Conservation (phyloP, 2,329 filamentous ascomycete species). For the Pyrenochaeta sp. region DNA sequence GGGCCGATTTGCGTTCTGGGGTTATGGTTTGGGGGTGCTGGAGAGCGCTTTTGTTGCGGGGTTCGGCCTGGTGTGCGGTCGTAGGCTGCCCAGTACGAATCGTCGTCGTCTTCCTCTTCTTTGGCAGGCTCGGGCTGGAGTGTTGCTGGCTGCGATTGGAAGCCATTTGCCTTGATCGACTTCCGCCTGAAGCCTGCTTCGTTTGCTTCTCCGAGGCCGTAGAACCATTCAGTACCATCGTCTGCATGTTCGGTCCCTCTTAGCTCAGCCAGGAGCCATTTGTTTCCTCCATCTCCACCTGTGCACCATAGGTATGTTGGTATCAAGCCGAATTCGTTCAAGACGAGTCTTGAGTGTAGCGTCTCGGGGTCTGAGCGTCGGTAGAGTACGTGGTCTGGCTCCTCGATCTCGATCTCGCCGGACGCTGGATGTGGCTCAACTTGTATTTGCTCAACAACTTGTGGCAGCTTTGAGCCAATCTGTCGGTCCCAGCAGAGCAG, state of each 20-base stretch:
- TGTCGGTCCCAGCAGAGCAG: conserved; percentile 73
- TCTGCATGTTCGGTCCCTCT: conserved; percentile 63
- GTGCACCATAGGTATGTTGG: conserved; percentile 75
- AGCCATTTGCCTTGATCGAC: conserved; percentile 26
- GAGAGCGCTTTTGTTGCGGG: conserved; percentile 63
- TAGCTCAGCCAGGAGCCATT: conserved; percentile 78
- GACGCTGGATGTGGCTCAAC: conserved; percentile 83
- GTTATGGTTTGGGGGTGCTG: conserved; percentile 60
- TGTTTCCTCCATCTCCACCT: conserved; percentile 68
- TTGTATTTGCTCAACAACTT: conserved; percentile 66
- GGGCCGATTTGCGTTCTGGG: conserved; percentile 44
- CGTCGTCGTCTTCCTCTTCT: conserved; percentile 67
- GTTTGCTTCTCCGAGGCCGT: conserved; percentile 68
- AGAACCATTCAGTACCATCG: conserved; percentile 66
- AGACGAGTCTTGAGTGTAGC: conserved; percentile 69
- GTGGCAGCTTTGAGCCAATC: conserved; percentile 65
- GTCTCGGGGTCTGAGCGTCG: conserved; percentile 78
- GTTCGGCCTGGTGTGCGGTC: conserved; percentile 67
- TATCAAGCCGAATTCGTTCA: conserved; percentile 68
- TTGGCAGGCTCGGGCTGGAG: conserved; percentile 22
- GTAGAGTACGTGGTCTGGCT: conserved; percentile 68
- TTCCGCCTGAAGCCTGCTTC: conserved; percentile 50
- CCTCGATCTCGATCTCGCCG: conserved; percentile 79
- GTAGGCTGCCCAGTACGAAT: conserved; percentile 82
- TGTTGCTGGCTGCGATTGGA: conserved; percentile 11